Evolutionary conservation across 371 early-diverging fungal species (phyloP).

Genomic region (Cokeromyces recurvatus): DNA sequence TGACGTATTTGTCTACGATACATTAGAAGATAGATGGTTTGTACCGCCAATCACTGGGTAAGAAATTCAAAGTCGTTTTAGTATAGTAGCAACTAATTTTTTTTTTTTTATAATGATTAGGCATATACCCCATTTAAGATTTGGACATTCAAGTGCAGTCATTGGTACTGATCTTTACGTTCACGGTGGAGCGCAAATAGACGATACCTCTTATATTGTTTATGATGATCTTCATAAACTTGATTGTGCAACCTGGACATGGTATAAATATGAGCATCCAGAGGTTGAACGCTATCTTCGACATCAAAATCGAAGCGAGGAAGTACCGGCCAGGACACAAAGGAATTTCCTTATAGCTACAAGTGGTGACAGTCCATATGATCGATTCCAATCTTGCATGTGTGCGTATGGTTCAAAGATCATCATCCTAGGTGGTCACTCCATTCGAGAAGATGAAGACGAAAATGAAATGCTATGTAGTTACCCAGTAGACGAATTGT

Average conservation of each 20-base stretch:
- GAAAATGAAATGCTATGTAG: conserved; percentile 22
- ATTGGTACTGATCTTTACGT: conserved; percentile 33
- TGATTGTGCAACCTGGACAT: conserved; percentile 22
- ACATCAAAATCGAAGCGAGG: not conserved
- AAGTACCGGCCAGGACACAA: not conserved
- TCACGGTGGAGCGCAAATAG: conserved; percentile 40
- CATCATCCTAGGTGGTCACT: conserved; percentile 30
- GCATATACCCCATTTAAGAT: conserved; percentile 17
- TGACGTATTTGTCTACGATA: conserved; percentile 30
- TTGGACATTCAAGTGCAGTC: conserved; percentile 33
- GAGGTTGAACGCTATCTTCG: conserved; percentile 22
- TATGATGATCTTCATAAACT: conserved; percentile 30
- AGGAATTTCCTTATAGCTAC: conserved; percentile 15
- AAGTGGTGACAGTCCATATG: conserved; percentile 22
- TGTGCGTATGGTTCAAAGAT: conserved; percentile 15
- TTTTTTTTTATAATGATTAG: conserved; percentile 1
- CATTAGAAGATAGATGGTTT: conserved; percentile 21
- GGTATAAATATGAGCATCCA: conserved; percentile 35
- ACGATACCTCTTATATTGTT: conserved; percentile 21
- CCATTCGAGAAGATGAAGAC: conserved; percentile 24
- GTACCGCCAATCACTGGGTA: conserved; percentile 31
- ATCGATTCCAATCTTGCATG: conserved; percentile 29
- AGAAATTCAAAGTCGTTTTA: not conserved
- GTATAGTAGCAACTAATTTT: no score
- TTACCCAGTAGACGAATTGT: conserved; percentile 18